Evolutionary conservation across 129 eudicot species (phyloP), one percentile per base, ranked within the genome.

Genomic region (Dittrichia graveolens): DNA sequence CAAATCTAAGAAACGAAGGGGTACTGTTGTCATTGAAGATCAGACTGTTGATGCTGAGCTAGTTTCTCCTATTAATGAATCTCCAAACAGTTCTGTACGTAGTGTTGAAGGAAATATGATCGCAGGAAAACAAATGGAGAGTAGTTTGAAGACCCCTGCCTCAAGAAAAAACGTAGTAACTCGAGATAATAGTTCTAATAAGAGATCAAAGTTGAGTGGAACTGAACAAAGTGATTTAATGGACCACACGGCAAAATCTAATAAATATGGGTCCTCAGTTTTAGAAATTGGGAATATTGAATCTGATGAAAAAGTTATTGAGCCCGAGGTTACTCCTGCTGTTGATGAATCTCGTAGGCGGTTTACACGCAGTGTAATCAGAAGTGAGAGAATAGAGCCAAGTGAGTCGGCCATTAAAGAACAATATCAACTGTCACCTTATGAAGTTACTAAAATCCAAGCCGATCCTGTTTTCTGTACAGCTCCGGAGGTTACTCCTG

Each of bases 1-100:
- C 5, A 77, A 67, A 64, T 50, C 78, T 31, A 80, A 39, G 53
- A 83, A 78, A 75, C 74, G 73, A 49, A 73, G 66, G 61, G 73
- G 78, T 62, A 69, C 60, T 11, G 43, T 45, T 15, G 10, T 68
- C 57, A n/a, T 58, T 61, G 83, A 61, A 60, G 75, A 73, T 79
- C 78, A 50, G 34, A 44, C 12, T 65, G 13, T 65, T 61, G 78
- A 13, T 24, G 42, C 69, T 31, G 71, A 73, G 18, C 14, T 15
- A 58, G 67, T 52, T 61, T 63, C 69, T 65, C 16, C 53, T 55
- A 48, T 14, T 72, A 57, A 60, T 47, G 61, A 43, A 41, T 61
- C 87, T 75, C 44, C 64, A 50, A 67, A 12, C 65, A 59, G 79
- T 40, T 54, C 75, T 35, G 39, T 65, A 38, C 83, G 64, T 34